These are phyloP conservation scores for Podosphaera fusca DNA, from an alignment of 2,329 filamentous ascomycete species.

Conservation along the genomic window DNA sequence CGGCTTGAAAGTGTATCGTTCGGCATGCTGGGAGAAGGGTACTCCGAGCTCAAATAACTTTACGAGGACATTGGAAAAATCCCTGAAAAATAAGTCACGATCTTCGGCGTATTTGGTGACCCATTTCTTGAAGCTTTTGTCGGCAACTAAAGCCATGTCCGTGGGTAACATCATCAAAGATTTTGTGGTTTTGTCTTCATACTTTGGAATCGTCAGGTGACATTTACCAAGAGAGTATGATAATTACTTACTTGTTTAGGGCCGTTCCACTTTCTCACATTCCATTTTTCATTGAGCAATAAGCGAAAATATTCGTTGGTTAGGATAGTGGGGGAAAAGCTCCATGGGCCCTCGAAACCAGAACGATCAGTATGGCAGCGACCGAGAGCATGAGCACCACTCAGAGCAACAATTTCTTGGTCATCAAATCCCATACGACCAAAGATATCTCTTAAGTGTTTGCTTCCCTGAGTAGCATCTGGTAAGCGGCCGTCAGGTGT, in stretches of 20 bases:
- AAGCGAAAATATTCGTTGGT: constrained; percentile 92
- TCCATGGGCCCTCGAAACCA: constrained; percentile 77
- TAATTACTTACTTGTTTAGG: constrained; percentile 37
- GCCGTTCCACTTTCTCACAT: constrained; percentile 75
- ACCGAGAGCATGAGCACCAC: constrained; percentile 67
- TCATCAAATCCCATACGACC: constrained; percentile 95
- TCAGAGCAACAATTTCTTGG: constrained; percentile 80
- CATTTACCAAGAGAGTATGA: not conserved
- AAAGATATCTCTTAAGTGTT: constrained; percentile 81
- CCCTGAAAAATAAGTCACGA: constrained; percentile 77
- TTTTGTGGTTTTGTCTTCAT: constrained; percentile 71
- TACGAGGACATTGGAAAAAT: constrained; percentile 56
- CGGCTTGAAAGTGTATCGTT: constrained; percentile 43
- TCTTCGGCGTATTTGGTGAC: constrained; percentile 82
- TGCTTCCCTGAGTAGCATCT: constrained; percentile 53
- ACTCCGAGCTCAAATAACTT: constrained; percentile 90
- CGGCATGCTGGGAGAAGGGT: constrained; percentile 46
- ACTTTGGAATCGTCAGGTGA: constrained; percentile 23
- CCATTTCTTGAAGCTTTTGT: constrained; percentile 61
- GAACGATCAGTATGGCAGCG: constrained; percentile 75
- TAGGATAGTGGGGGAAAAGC: constrained; percentile 71
- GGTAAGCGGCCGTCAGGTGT: constrained; percentile 83
- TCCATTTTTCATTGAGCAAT: constrained; percentile 79
- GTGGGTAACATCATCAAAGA: constrained; percentile 92
- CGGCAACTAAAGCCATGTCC: constrained; percentile 68